Base-by-base conservation (phyloP, 1,284 basidiomycete species). In the Ustilago nuda region DNA sequence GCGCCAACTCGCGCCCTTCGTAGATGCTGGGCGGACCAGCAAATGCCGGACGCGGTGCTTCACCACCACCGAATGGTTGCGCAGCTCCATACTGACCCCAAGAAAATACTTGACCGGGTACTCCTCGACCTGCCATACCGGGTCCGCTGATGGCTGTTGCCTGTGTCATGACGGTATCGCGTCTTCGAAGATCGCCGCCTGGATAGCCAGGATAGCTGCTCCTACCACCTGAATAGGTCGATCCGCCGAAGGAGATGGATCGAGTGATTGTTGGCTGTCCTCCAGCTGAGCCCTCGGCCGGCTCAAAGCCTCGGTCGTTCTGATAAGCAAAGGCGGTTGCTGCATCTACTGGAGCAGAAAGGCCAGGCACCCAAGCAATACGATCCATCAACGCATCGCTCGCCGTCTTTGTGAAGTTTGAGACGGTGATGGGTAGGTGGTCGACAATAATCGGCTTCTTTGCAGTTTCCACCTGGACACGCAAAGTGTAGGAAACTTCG, bases 391-490 rank as follows among this genome's bases (percentile, higher is more conserved):
- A 56, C 11, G 69, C 73, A 3, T 61, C 63, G 51, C 74, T 78
- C 7, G 69, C 72, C 9, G 51, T 56, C 12, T 67, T 53, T 19
- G 77, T 50, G 36, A 84, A 84, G 56, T 72, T 78, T 15, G 83
- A 79, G 36, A 85, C 75, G 19, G 78, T 82, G 62, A 85, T 72
- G 17, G 82, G 77, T 17, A 85, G 57, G 36, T 82, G 83, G 52
- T 85, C 84, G 52, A 85, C 71, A 45, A 84, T 72, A 52, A 85
- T 77, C 35, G 76, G 79, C 46, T 82, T 76, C 68, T 84, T 84
- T 43, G 71, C 79, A 30, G 79, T 67, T 35, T 85, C 80, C 30
- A 82, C 72, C 35, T 73, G 74, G n/a, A 85, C 77, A 12, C 83
- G 76, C 32, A 85, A 52, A n/a, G 77, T 76, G 54, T 84, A 84